phyloP scores from a whole-genome alignment of 2,329 filamentous ascomycete genomes.

The Sclerotinia borealis region DNA sequence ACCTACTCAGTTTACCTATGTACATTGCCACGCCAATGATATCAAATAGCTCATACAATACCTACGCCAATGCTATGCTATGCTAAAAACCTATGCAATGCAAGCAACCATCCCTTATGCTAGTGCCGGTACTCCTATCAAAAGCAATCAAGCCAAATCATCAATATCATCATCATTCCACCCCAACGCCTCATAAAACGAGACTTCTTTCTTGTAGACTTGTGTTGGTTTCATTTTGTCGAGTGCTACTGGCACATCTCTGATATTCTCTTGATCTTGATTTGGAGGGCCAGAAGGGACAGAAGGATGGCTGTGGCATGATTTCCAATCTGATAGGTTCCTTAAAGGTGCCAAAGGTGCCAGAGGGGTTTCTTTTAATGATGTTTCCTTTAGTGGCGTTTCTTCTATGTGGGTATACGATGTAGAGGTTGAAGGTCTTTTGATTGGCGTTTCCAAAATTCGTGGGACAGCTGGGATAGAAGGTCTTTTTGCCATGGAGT shows the following conservation, averaged over 20 bases:
- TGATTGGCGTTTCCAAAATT: slow-evolving; percentile 28
- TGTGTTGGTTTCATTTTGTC: not conserved
- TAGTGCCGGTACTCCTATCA: slow-evolving; percentile 16
- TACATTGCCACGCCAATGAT: not conserved
- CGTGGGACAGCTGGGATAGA: slow-evolving; percentile 1
- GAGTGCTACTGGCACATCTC: not conserved
- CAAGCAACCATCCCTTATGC: slow-evolving; percentile 2
- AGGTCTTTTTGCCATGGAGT: slow-evolving; percentile 19
- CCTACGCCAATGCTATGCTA: slow-evolving; percentile 7
- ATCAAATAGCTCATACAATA: not conserved
- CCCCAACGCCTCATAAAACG: slow-evolving; percentile 34
- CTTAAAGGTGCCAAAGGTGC: slow-evolving; percentile 5
- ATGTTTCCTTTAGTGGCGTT: slow-evolving; percentile 25
- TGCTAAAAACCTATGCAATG: slow-evolving; percentile 2
- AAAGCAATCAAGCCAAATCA: slow-evolving; percentile 24
- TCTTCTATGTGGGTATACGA: not conserved
- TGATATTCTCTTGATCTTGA: slow-evolving; percentile 24
- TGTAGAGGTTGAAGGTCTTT: slow-evolving; percentile 10
- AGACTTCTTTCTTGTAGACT: slow-evolving; percentile 20
- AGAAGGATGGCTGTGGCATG: slow-evolving; percentile 21
- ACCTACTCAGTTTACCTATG: too few species aligned
- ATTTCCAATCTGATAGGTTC: slow-evolving; percentile 11
- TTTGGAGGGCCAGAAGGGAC: not conserved
- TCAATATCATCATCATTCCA: slow-evolving; percentile 35
- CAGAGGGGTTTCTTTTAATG: slow-evolving; percentile 22